Evolutionary conservation across 1,284 basidiomycete genomes (phyloP).

Genomic region (Athelia sp.): DNA sequence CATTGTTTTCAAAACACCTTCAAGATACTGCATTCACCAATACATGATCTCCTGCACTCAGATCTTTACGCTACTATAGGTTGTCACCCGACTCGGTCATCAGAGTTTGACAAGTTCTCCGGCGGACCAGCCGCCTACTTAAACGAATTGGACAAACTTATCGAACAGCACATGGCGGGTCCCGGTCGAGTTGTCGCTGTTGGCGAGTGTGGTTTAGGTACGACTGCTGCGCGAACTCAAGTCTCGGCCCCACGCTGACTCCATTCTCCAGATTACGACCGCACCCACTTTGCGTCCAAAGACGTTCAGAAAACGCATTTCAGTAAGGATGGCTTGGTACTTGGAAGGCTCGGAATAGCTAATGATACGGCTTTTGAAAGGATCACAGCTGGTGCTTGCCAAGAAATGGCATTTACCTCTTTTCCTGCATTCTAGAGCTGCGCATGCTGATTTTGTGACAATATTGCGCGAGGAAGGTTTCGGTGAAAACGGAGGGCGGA

Average conservation of each 20-base stretch:
- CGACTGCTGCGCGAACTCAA: slow-evolving; percentile 8
- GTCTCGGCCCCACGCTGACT: background rate
- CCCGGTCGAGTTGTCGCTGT: slow-evolving; percentile 67
- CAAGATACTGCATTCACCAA: background rate
- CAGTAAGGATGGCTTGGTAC: slow-evolving; percentile 30
- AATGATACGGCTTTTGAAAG: slow-evolving; percentile 20
- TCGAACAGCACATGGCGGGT: slow-evolving; percentile 49
- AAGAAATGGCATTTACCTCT: slow-evolving; percentile 73
- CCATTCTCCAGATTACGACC: slow-evolving; percentile 68
- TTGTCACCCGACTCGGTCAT: slow-evolving; percentile 83
- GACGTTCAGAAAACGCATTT: slow-evolving; percentile 71
- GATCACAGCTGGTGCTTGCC: slow-evolving; percentile 63
- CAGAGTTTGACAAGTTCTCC: slow-evolving; percentile 63
- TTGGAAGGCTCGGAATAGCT: background rate
- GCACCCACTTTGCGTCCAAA: slow-evolving; percentile 64
- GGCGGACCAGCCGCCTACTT: slow-evolving; percentile 67
- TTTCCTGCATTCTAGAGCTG: slow-evolving; percentile 82
- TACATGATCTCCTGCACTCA: slow-evolving; percentile 18
- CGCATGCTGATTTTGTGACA: slow-evolving; percentile 67
- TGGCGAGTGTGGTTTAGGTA: slow-evolving; percentile 85
- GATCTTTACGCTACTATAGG: slow-evolving; percentile 78
- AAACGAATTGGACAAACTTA: slow-evolving; percentile 50
- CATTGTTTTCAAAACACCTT: slow-evolving; percentile 2
- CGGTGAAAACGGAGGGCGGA: slow-evolving; percentile 49
- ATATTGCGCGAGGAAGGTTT: slow-evolving; percentile 68